Base-by-base conservation (phyloP, 75 land plant genomes). In the Sequoiadendron giganteum region DNA sequence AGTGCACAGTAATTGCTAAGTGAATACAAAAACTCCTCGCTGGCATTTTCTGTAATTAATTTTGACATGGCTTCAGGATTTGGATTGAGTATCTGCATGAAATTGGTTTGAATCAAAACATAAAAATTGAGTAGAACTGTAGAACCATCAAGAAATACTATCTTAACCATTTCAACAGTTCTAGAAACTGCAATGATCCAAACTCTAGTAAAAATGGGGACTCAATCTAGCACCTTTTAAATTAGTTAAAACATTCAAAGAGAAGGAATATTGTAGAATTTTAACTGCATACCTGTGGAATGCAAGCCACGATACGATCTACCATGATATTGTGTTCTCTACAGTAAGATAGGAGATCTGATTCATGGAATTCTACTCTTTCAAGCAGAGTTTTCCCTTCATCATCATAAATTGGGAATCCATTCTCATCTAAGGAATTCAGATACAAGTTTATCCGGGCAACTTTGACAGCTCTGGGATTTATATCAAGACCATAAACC, bases 1-100 rank as follows among this genome's bases (percentile, higher is more conserved):
- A 98, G 97, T 56, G 99, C 99, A 91, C 99, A 98, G 88, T 98
- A 98, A 88, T 98, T 98, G 89, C 99, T 98, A 86, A 98, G 92
- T 28, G 96, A 94, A 91, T 95, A 92, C 83, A 98, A 88, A 86
- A 98, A 98, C 77, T 98, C 99, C 90, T 98, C 99, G 70, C 99
- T 98, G 5, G 99, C 98, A 95, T 98, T 97, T 89, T 98, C 99
- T 73, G 95, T 95, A 28, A 98, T 94, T 90, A 98, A 90, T 88
- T 97, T 97, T 61, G 95, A 94, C 99, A 98, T 98, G 30, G 99
- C 99, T 73, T 94, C 95, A 34, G 99, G 99, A 93, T 98, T 98
- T 47, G 99, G 99, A 89, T 95, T 98, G 47, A 98, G 96, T 90
- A 98, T 94, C 99, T 98, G 90, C 84, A 90, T 47, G 82, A 81